Percentiles rank a stretch among this genome's conserved stretches.
phyloP scores from a whole-genome alignment of 805 yeast species.

The Starmerella riodocensis region DNA sequence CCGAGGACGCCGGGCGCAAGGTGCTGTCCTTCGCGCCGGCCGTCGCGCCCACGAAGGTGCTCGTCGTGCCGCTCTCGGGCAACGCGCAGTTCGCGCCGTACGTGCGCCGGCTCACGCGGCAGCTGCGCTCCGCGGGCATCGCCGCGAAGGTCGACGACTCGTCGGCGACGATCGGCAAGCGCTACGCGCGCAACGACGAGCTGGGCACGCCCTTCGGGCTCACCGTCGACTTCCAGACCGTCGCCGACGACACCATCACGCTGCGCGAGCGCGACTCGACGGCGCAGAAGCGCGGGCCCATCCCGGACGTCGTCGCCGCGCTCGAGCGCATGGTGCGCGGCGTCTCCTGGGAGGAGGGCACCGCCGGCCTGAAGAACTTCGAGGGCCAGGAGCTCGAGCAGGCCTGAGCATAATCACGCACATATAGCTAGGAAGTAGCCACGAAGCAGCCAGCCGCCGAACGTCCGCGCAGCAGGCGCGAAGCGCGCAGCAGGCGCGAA shows the following conservation, averaged over 20 bases:
- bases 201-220: constrained; percentile 98
- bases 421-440: too few species aligned
- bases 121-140: constrained; percentile 65
- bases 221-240: constrained; percentile 89
- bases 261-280: constrained; percentile 96
- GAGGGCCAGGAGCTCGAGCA: constrained; percentile 40
- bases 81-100: constrained; percentile 69
- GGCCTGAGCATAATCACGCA: background rate
- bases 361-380: constrained; percentile 55
- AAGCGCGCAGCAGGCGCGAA: too few species aligned
- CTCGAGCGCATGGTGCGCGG: constrained; percentile 64
- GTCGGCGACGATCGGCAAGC: constrained; percentile 92
- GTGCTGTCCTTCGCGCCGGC: constrained; percentile 86
- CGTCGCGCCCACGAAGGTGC: constrained; percentile 95
- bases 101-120: constrained; percentile 51
- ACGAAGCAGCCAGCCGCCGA: too few species aligned
- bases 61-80: constrained; percentile 84
- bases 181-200: constrained; percentile 97
- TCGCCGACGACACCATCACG: constrained; percentile 77
- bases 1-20: constrained; percentile 77
- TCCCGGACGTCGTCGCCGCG: constrained; percentile 55
- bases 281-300: constrained; percentile 86
- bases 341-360: constrained; percentile 74
- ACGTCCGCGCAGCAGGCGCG: too few species aligned
- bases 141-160: constrained; percentile 96